A percentile compares a stretch with the other conserved stretches of the same genome.
Evolutionary conservation across 179 eudicot species (phyloP).

Genomic region (Amaranthus tricolor): DNA sequence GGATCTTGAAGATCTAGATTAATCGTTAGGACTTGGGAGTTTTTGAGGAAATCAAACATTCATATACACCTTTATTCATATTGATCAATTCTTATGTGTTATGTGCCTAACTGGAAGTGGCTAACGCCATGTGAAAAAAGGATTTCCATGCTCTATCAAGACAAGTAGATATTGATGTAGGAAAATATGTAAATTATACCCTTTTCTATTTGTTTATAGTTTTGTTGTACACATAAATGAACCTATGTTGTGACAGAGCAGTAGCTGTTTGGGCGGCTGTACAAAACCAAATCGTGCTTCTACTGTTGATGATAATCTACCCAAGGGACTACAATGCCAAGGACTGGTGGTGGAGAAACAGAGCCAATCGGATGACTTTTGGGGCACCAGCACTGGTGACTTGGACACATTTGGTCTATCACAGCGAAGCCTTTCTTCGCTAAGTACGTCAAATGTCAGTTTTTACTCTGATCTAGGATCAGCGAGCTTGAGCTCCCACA

Average conservation of each 20-base stretch:
- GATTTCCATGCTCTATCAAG: too few relatives aligned
- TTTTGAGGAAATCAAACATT: too few relatives aligned
- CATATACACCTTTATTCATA: too few relatives aligned
- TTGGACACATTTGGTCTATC: constrained; percentile 54
- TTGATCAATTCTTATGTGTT: too few relatives aligned
- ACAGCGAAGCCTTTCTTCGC: constrained; percentile 69
- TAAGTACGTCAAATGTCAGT: constrained; percentile 56
- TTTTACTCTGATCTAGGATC: constrained; percentile 40
- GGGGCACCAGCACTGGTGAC: constrained; percentile 79
- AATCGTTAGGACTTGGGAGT: too few relatives aligned
- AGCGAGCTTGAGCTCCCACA: constrained; percentile 33
- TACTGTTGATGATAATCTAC: constrained; percentile 9
- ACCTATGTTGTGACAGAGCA: constrained; percentile 36
- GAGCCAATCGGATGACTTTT: constrained; percentile 67
- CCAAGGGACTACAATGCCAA: constrained; percentile 20
- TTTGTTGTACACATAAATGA: constrained; percentile 18
- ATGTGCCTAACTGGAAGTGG: too few relatives aligned
- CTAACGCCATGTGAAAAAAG: too few relatives aligned
- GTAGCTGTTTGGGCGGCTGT: constrained; percentile 33
- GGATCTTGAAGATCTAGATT: too few relatives aligned
- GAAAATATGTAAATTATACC: not conserved
- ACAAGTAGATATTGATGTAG: too few relatives aligned
- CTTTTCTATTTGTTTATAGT: not conserved
- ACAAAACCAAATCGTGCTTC: constrained; percentile 21
- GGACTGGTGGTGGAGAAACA: constrained; percentile 40